phyloP scores from a whole-genome alignment of 2,329 filamentous ascomycete species.

The Microdochium bolleyi region DNA sequence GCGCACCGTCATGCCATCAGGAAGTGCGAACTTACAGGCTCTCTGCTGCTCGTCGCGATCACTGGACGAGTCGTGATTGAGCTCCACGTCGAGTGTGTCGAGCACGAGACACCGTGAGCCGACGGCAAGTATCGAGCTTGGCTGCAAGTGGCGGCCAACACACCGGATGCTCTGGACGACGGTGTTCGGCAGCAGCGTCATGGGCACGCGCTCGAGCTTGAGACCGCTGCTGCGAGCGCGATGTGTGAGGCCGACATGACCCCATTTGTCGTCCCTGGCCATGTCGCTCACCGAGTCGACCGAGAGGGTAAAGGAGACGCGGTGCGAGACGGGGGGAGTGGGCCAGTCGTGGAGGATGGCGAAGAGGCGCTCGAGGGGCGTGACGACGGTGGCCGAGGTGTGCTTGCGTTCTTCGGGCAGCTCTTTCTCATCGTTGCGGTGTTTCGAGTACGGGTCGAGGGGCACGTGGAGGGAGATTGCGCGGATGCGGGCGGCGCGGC shows the following conservation, averaged over 20 bases:
- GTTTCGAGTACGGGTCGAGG: conserved; percentile 6
- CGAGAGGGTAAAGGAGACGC: conserved; percentile 7
- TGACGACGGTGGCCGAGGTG: conserved; percentile 5
- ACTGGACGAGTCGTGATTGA: conserved; percentile 9
- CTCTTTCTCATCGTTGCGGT: conserved; percentile 7
- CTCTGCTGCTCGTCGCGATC: conserved; percentile 8
- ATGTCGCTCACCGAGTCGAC: conserved; percentile 9
- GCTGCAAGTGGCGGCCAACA: conserved; percentile 8
- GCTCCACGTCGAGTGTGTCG: conserved; percentile 9
- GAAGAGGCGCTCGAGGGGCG: conserved; percentile 6
- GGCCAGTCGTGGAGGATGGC: conserved; percentile 6
- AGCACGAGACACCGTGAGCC: conserved; percentile 6
- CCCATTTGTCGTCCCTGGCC: conserved; percentile 2
- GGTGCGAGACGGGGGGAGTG: conserved; percentile 6
- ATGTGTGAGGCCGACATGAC: conserved; percentile 2
- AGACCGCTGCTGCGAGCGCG: conserved; percentile 6
- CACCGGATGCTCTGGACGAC: conserved; percentile 8
- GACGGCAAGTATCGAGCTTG: conserved; percentile 6
- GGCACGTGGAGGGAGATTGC: conserved; percentile 7
- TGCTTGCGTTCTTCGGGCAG: conserved; percentile 5
- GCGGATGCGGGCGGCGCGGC: conserved; percentile 7
- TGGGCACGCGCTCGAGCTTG: conserved; percentile 6
- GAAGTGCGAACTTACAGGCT: conserved; percentile 10
- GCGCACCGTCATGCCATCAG: no score
- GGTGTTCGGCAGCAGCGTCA: conserved; percentile 6